Conservation (phyloP, 2,329 filamentous ascomycete genomes). For the Colletotrichum sidae region DNA sequence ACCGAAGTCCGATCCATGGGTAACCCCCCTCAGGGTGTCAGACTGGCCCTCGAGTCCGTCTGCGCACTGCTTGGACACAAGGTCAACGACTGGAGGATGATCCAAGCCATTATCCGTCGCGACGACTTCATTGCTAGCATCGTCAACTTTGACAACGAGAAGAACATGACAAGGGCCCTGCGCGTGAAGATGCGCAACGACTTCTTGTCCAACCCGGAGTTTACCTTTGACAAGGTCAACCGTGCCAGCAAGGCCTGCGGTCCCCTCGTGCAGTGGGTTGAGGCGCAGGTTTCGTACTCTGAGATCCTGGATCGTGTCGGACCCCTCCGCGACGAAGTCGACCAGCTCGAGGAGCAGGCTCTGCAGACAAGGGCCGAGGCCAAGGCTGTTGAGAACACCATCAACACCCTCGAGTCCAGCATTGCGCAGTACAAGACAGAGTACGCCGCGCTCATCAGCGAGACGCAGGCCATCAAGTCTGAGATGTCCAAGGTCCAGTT, state of each 20-base stretch:
- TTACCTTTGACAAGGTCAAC: conserved; percentile 96
- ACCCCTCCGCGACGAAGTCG: conserved; percentile 90
- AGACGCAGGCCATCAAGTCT: conserved; percentile 95
- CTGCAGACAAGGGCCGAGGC: conserved; percentile 94
- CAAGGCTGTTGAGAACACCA: conserved; percentile 89
- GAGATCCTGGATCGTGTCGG: conserved; percentile 95
- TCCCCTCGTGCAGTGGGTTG: conserved; percentile 95
- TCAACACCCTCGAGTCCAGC: conserved; percentile 85
- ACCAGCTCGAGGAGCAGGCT: conserved; percentile 86
- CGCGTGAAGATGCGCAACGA: conserved; percentile 92
- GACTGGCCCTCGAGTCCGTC: conserved; percentile 93
- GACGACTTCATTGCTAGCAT: conserved; percentile 99
- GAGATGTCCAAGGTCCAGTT: conserved; percentile 98
- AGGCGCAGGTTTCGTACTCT: conserved; percentile 97
- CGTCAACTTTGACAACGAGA: conserved; percentile 95
- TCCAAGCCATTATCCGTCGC: conserved; percentile 86
- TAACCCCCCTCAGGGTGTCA: conserved; percentile 90
- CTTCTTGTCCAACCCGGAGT: conserved; percentile 92
- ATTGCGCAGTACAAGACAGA: conserved; percentile 96
- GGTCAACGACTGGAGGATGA: conserved; percentile 89
- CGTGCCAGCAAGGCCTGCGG: conserved; percentile 97
- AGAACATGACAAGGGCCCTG: conserved; percentile 87
- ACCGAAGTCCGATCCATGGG: conserved; percentile 98
- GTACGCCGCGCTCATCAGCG: conserved; percentile 94
- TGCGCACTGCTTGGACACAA: conserved; percentile 94